phyloP scores from a whole-genome alignment of 2,329 filamentous ascomycete genomes.

The Alternaria tenuissima region DNA sequence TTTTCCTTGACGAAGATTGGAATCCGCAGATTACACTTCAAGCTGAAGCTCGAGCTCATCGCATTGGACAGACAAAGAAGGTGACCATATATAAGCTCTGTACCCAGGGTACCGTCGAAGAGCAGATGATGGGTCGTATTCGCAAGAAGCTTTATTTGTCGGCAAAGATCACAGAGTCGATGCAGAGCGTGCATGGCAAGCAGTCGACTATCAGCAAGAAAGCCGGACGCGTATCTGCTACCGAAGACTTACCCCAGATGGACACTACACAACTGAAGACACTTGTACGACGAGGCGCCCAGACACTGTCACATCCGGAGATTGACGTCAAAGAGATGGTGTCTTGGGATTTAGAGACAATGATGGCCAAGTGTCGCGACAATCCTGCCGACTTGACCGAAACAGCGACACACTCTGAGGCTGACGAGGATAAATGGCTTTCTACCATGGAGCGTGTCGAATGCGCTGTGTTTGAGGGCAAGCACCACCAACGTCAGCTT shows the following conservation, averaged over 20 bases:
- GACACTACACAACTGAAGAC: slow-evolving; percentile 62
- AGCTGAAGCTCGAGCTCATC: slow-evolving; percentile 63
- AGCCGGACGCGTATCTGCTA: slow-evolving; percentile 28
- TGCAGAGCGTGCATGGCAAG: slow-evolving; percentile 61
- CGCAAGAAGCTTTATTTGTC: slow-evolving; percentile 70
- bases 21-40: slow-evolving; percentile 64
- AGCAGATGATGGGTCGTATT: slow-evolving; percentile 66
- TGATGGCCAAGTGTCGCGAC: slow-evolving; percentile 63
- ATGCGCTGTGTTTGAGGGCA: slow-evolving; percentile 65
- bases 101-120: slow-evolving; percentile 65
- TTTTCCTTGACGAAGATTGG: slow-evolving; percentile 66
- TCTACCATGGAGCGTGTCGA: slow-evolving; percentile 65
- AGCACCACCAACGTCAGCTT: slow-evolving; percentile 57
- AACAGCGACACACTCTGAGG: slow-evolving; percentile 47
- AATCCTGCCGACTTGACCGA: slow-evolving; percentile 56
- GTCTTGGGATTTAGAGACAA: slow-evolving; percentile 64
- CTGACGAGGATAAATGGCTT: slow-evolving; percentile 65
- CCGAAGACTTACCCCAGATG: slow-evolving; percentile 62
- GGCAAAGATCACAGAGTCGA: slow-evolving; percentile 66
- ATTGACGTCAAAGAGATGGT: slow-evolving; percentile 66
- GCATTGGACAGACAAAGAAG: slow-evolving; percentile 63
- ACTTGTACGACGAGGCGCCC: slow-evolving; percentile 63
- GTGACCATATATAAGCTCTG: slow-evolving; percentile 66
- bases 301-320: slow-evolving; percentile 61
- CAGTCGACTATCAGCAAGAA: slow-evolving; percentile 34